Evolutionary conservation across 1,284 basidiomycete genomes (phyloP).

Genomic region (Melanopsichium pennsylvanicum): DNA sequence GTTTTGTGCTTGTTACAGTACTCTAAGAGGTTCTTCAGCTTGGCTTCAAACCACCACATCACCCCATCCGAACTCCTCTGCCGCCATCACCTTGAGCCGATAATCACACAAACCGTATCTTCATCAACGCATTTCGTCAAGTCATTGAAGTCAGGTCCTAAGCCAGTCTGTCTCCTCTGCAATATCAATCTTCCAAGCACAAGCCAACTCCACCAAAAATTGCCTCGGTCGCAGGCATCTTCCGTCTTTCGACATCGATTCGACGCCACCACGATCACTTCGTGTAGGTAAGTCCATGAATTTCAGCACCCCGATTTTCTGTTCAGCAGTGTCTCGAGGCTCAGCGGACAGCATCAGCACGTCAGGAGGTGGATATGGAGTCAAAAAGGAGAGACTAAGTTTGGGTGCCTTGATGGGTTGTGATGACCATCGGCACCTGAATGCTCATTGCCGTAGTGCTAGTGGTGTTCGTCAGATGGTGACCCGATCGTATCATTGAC

Average conservation of each 20-base stretch:
- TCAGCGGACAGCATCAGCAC: no score
- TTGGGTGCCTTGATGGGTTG: no score
- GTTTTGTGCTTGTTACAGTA: no score
- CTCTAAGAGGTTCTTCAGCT: no score
- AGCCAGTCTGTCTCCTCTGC: conserved; percentile 40
- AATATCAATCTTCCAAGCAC: not conserved
- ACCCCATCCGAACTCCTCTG: conserved; percentile 9
- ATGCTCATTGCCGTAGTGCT: no score
- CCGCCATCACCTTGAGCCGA: conserved; percentile 7
- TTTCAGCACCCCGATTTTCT: no score
- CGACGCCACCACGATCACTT: conserved; percentile 6
- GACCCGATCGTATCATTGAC: no score
- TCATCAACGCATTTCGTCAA: conserved; percentile 2
- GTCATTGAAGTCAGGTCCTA: conserved; percentile 30
- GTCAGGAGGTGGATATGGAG: no score
- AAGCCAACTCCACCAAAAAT: conserved; percentile 21
- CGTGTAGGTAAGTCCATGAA: conserved; percentile 16
- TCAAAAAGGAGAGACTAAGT: no score
- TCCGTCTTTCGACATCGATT: conserved; percentile 9
- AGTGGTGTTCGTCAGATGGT: no score
- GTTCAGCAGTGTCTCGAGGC: no score
- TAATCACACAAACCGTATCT: not conserved
- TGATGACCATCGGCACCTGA: no score
- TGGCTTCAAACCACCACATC: conserved; percentile 9
- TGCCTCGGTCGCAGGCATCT: conserved; percentile 15